A percentile compares a stretch with the other conserved stretches of the same genome.
These are phyloP conservation scores for Zea mays DNA, from an alignment of 176 grass and related monocot species.

Conservation along the genomic window DNA sequence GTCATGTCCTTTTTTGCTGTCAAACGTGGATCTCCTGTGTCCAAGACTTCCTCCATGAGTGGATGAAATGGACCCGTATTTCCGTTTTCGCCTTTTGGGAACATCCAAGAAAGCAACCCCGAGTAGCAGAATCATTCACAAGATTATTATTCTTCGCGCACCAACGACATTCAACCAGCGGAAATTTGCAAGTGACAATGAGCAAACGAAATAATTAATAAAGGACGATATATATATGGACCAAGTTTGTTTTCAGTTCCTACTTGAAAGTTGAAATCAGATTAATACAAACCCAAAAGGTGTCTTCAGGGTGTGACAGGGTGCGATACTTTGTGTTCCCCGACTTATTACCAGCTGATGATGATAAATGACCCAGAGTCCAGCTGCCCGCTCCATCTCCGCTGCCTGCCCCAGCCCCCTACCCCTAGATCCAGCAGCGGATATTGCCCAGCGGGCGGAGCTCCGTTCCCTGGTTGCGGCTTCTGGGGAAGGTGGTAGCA, in stretches of 20 bases:
- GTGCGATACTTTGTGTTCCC: not conserved
- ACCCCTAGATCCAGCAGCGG: too few species aligned
- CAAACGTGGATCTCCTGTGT: constrained; percentile 50
- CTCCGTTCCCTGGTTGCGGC: too few species aligned
- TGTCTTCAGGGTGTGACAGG: not conserved
- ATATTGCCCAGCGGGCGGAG: too few species aligned
- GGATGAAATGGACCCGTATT: constrained; percentile 48
- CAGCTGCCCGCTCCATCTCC: too few species aligned
- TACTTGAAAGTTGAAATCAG: not conserved
- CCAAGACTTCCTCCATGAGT: constrained; percentile 52
- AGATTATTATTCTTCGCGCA: constrained; percentile 10
- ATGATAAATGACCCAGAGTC: too few species aligned
- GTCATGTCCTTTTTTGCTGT: too few species aligned
- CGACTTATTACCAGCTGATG: too few species aligned
- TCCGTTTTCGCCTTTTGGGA: constrained; percentile 34
- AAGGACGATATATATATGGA: not conserved
- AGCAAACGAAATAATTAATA: not conserved
- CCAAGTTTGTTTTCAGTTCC: not conserved
- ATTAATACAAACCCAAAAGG: not conserved
- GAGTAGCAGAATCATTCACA: constrained; percentile 24
- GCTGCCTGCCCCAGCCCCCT: too few species aligned
- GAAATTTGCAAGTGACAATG: not conserved
- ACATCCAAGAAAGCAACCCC: constrained; percentile 39
- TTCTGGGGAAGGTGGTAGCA: too few species aligned
- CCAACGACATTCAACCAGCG: not conserved